Evolutionary conservation across 2,329 filamentous ascomycete species (phyloP).

Genomic region (Aaosphaeria pasadenensis): DNA sequence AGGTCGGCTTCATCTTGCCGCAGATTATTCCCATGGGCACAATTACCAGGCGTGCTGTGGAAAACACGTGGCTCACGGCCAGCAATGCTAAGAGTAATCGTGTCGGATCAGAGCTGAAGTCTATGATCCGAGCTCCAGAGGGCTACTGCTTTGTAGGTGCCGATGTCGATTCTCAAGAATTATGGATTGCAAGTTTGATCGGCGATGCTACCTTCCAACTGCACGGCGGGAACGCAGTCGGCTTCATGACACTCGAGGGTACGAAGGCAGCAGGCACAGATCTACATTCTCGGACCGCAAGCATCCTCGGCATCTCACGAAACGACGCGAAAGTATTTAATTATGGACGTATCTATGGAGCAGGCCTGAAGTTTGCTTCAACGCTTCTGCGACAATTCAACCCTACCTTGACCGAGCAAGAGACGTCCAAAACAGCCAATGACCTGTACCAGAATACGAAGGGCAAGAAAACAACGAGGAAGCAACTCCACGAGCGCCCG

Average conservation of each 20-base stretch:
- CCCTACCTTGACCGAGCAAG: constrained; percentile 71
- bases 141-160: constrained; percentile 95
- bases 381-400: constrained; percentile 93
- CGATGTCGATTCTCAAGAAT: constrained; percentile 93
- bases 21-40: constrained; percentile 99
- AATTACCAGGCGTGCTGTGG: constrained; percentile 87
- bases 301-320: constrained; percentile 87
- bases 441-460: constrained; percentile 88
- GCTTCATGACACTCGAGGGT: constrained; percentile 98
- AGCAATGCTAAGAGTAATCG: constrained; percentile 96
- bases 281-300: constrained; percentile 87
- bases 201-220: constrained; percentile 93
- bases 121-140: constrained; percentile 88
- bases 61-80: constrained; percentile 97
- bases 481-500: constrained; percentile 64
- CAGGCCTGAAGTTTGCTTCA: constrained; percentile 87
- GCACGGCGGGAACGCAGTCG: constrained; percentile 94
- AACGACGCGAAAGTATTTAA: constrained; percentile 98
- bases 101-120: constrained; percentile 93
- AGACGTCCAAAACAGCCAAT: constrained; percentile 73
- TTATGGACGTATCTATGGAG: constrained; percentile 98
- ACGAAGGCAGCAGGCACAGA: constrained; percentile 93
- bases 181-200: constrained; percentile 96
- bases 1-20: constrained; percentile 82
- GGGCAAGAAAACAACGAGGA: constrained; percentile 78